These are phyloP conservation scores for Verbascum thapsus DNA, from an alignment of 257 asterid genomes.

Conservation along the genomic window DNA sequence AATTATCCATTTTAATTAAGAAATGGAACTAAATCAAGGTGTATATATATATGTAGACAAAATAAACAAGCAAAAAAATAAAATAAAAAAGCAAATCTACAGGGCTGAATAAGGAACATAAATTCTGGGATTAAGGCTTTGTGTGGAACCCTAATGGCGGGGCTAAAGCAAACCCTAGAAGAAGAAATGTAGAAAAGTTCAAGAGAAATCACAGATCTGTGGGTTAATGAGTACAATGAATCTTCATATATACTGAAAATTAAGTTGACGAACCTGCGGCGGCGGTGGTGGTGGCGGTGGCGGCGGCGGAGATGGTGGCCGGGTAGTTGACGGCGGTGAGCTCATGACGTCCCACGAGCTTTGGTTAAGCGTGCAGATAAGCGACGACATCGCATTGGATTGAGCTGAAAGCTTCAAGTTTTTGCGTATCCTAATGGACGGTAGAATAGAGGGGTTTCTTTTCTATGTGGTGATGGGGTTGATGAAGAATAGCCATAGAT, in stretches of 20 bases:
- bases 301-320: constrained; percentile 37
- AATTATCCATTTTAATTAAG: no score
- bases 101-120: no score
- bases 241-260: neutral
- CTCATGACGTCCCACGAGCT: constrained; percentile 82
- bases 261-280: constrained; percentile 42
- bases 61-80: no score
- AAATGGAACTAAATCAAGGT: no score
- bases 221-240: neutral
- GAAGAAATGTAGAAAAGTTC: constrained; percentile 33
- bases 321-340: constrained; percentile 48
- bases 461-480: constrained; percentile 30
- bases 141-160: no score
- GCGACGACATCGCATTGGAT: no score
- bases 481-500: constrained; percentile 46
- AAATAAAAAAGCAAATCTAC: no score
- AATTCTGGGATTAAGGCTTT: no score
- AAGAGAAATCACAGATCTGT: constrained; percentile 37
- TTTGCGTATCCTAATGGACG: constrained; percentile 67
- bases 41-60: no score
- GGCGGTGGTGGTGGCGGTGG: constrained; percentile 39
- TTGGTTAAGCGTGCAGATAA: no score
- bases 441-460: neutral
- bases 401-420: constrained; percentile 51
- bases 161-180: constrained; percentile 58